Base-by-base conservation (phyloP, 768 basidiomycete genomes). In the Jaapia argillacea region DNA sequence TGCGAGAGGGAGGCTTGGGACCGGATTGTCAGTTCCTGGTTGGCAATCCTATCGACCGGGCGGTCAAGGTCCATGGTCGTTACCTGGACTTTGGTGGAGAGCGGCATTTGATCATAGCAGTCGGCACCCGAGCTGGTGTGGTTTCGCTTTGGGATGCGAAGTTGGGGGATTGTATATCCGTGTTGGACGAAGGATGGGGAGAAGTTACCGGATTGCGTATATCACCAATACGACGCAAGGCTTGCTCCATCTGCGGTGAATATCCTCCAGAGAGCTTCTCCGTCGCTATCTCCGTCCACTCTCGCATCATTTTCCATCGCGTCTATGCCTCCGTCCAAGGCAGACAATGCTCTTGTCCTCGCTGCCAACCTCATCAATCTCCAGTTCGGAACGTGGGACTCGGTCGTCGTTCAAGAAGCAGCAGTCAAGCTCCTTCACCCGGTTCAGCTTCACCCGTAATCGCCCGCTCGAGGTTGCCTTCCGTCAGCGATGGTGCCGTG, bases 91-190 rank as follows among this genome's bases (percentile, higher is more conserved):
- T 83, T 41, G 72, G 68, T 27, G 75, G 75, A 4, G 63, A 58
- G 37, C 60, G 60, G 12, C 72, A 71, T 16, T 57, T 78, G 13
- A 67, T 89, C 47, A 57, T 87, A 13, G 77, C 68, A 31, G 72
- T 74, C 10, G 75, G 76, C 14, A 81, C 85, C 2, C 72, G 78
- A 41, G 68, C 72, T 1, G 86, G 87, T 6, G 65, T 74, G 6
- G 67, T 89, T 18, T 84, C 87, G 0, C 52, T 90, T 10, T 90
- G 86, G 87, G 85, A 89, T 53, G 75, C 69, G 5, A 51, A 62
- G n/a, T 77, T 77, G 4, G 70, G 72, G 7, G 79, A 79, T 49
- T 77, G 79, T 46, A 71, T 88, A 31, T 64, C 70, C 42, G 65
- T 78, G 40, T 56, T 88, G 26, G 78, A 81, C 41, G 75, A 79